A percentile compares a stretch with the other conserved stretches of the same genome.
Evolutionary conservation across 768 basidiomycete genomes (phyloP).

Genomic region (Mycena epipterygia): DNA sequence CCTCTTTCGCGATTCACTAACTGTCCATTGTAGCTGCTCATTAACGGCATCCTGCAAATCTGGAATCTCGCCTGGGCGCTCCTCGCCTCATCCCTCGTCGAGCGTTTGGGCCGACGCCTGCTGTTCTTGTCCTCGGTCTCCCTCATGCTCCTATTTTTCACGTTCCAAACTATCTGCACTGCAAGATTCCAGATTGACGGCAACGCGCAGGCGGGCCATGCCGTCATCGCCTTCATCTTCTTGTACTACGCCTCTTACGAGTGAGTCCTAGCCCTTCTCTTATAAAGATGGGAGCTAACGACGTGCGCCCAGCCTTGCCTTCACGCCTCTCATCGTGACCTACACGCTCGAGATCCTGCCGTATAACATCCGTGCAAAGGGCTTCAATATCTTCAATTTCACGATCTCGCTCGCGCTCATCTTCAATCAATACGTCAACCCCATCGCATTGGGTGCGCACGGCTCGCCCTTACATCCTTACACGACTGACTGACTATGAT

Average conservation of each 20-base stretch:
- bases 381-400: constrained; percentile 87
- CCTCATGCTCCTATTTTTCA: constrained; percentile 78
- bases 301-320: constrained; percentile 67
- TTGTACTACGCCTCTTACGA: constrained; percentile 86
- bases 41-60: constrained; percentile 89
- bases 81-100: constrained; percentile 69
- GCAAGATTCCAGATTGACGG: constrained; percentile 64
- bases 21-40: constrained; percentile 68
- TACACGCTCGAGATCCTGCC: constrained; percentile 94
- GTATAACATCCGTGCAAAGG: constrained; percentile 86
- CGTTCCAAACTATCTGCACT: constrained; percentile 76
- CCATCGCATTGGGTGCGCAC: constrained; percentile 70
- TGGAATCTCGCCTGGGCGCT: constrained; percentile 82
- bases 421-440: constrained; percentile 93
- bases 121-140: constrained; percentile 73
- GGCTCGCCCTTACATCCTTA: neutral
- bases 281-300: neutral
- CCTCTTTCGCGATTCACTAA: neutral
- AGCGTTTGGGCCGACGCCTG: constrained; percentile 77
- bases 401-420: constrained; percentile 83
- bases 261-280: constrained; percentile 53
- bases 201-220: constrained; percentile 65
- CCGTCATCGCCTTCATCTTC: constrained; percentile 89
- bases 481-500: constrained; percentile 15
- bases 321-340: constrained; percentile 87